Percentiles rank a stretch among this genome's conserved stretches.
These are phyloP conservation scores for Skeletonema potamos DNA, from an alignment of 108 stramenopile species.

Conservation along the genomic window DNA sequence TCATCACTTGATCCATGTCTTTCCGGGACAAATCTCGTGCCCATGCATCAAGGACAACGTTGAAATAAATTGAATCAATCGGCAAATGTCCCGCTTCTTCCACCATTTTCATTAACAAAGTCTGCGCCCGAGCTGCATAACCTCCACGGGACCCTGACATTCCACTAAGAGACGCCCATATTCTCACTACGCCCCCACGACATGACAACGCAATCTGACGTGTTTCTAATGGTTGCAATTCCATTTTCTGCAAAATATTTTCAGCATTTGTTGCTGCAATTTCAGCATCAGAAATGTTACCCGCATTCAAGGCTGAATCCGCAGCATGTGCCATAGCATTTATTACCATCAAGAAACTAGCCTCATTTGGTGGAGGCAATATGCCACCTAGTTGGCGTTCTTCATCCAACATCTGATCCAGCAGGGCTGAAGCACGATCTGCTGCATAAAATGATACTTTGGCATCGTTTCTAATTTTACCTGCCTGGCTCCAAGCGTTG, in stretches of 20 bases:
- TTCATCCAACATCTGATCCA: slow-evolving; percentile 23
- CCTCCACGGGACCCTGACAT: background rate
- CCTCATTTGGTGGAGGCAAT: slow-evolving; percentile 24
- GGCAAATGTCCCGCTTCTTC: slow-evolving; percentile 8
- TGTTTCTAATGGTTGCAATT: slow-evolving; percentile 18
- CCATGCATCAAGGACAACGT: slow-evolving; percentile 39
- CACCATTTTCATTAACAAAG: slow-evolving; percentile 24
- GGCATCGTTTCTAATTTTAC: slow-evolving; percentile 15
- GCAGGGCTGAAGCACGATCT: slow-evolving; percentile 38
- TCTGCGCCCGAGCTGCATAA: slow-evolving; percentile 25
- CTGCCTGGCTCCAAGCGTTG: slow-evolving; percentile 47
- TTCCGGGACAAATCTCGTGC: slow-evolving; percentile 22
- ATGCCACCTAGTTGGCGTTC: slow-evolving; percentile 1
- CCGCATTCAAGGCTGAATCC: slow-evolving; percentile 6
- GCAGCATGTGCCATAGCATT: slow-evolving; percentile 31
- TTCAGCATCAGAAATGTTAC: slow-evolving; percentile 13
- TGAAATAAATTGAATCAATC: slow-evolving; percentile 30
- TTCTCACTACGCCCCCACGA: slow-evolving; percentile 19
- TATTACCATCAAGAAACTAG: slow-evolving; percentile 35
- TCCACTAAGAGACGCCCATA: slow-evolving; percentile 23
- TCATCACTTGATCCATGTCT: background rate
- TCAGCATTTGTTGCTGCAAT: slow-evolving; percentile 20
- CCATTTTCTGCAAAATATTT: slow-evolving; percentile 12
- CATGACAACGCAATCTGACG: slow-evolving; percentile 19
- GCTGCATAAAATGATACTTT: slow-evolving; percentile 18